phyloP scores from a whole-genome alignment of 768 basidiomycete species.

The Russula ochroleuca region DNA sequence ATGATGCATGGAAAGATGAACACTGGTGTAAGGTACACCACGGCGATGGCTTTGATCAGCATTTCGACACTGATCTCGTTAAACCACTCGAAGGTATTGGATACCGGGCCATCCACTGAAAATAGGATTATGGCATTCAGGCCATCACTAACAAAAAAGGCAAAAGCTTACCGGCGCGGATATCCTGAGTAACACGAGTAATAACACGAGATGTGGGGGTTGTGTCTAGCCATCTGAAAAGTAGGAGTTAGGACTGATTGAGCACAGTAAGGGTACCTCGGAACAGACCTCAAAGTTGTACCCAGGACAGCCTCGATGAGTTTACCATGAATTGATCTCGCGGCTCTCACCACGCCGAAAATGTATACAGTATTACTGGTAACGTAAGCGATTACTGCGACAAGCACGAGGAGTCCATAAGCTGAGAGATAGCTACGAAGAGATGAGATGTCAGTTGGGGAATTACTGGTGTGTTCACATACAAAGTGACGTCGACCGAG shows the following conservation, averaged over 20 bases:
- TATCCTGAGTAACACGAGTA: slow-evolving; percentile 63
- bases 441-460: not conserved
- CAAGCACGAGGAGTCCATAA: slow-evolving; percentile 40
- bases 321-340: slow-evolving; percentile 47
- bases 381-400: slow-evolving; percentile 35
- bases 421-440: slow-evolving; percentile 45
- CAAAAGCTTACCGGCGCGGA: slow-evolving; percentile 36
- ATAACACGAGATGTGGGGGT: slow-evolving; percentile 58
- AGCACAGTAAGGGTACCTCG: slow-evolving; percentile 15
- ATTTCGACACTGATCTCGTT: slow-evolving; percentile 36
- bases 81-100: slow-evolving; percentile 30
- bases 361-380: slow-evolving; percentile 39
- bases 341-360: slow-evolving; percentile 50
- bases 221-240: slow-evolving; percentile 45
- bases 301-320: slow-evolving; percentile 53
- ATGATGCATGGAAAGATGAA: slow-evolving; percentile 40
- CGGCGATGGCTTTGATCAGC: slow-evolving; percentile 38
- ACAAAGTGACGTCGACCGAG: slow-evolving; percentile 38
- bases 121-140: not conserved
- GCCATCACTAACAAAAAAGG: not conserved
- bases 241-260: not conserved
- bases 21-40: slow-evolving; percentile 38
- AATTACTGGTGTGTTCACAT: slow-evolving; percentile 17
- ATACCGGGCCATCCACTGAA: slow-evolving; percentile 38
- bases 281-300: slow-evolving; percentile 57